phyloP scores from a whole-genome alignment of 805 yeast genomes.

The Clavispora carvajalis region DNA sequence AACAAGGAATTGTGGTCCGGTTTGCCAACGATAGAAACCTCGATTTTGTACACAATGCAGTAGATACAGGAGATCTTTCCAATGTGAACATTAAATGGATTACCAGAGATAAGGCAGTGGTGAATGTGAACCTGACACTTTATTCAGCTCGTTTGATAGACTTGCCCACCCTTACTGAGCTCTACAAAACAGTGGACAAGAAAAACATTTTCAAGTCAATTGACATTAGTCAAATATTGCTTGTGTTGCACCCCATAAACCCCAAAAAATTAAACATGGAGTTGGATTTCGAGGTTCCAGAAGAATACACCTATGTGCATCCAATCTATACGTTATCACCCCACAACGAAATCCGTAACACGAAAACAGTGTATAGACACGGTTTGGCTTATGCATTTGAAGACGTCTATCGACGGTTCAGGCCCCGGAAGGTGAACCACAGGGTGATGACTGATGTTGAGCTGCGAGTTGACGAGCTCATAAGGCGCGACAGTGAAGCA shows the following conservation, averaged over 20 bases:
- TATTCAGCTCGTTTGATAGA: slow-evolving; percentile 87
- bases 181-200: slow-evolving; percentile 81
- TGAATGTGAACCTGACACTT: slow-evolving; percentile 58
- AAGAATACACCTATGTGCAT: slow-evolving; percentile 28
- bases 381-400: slow-evolving; percentile 82
- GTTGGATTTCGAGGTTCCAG: slow-evolving; percentile 41
- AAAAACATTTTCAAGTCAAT: slow-evolving; percentile 84
- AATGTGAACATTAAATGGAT: slow-evolving; percentile 77
- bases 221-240: slow-evolving; percentile 79
- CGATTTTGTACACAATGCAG: slow-evolving; percentile 70
- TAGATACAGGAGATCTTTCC: slow-evolving; percentile 70
- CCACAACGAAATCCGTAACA: slow-evolving; percentile 38
- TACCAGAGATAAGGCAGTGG: slow-evolving; percentile 73
- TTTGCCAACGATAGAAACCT: slow-evolving; percentile 64
- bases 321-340: slow-evolving; percentile 34
- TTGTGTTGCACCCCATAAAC: slow-evolving; percentile 56
- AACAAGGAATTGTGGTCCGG: slow-evolving; percentile 78
- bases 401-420: slow-evolving; percentile 63
- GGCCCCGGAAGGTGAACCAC: slow-evolving; percentile 65
- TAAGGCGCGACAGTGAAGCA: slow-evolving; percentile 76
- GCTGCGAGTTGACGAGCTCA: slow-evolving; percentile 67
- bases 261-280: slow-evolving; percentile 39
- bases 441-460: slow-evolving; percentile 75
- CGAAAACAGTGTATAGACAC: slow-evolving; percentile 52
- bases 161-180: slow-evolving; percentile 82